Evolutionary conservation across 768 basidiomycete species (phyloP), one percentile per base, ranked within the genome.

Genomic region (Lepiota subincarnata): DNA sequence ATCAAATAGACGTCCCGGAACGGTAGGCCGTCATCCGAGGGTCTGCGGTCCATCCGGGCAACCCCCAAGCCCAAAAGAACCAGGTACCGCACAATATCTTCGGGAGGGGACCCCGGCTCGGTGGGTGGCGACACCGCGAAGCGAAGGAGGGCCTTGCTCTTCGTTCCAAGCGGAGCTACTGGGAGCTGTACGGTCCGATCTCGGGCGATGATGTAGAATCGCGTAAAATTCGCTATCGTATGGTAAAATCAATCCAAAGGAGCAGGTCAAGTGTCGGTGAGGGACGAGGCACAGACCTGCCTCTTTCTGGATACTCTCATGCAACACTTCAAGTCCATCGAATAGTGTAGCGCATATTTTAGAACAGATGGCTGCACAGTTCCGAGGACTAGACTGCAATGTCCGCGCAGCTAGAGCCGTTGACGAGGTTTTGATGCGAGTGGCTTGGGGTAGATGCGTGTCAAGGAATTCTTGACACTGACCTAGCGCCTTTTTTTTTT

Each of bases 321-420:
- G 68, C 37, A 91, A 67, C 3, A 89, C 67, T 42, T 86, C 78
- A 31, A 91, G 68, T n/a, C 77, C 83, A 1, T 76, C 68, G 56
- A 87, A 86, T 37, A 87, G 59, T 11, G 73, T 74, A 4, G 76
- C 73, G 53, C 86, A 87, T 20, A 86, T 69, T 20, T 72, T 76
- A 8, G 89, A 90, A 60, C 86, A 88, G 53, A 92, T 88, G 8
- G 89, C 89, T 2, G 87, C 89, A 58, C 78, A 79, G 55, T 75
- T 72, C 5, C 67, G 63, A 6, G 76, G 69, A 40, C 70, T 74
- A 14, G 73, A 61, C 4, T 74, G 64, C 10, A 80, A 67, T 10
- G 70, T 66, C 60, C 76, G 73, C 1, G 89, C 89, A 8, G 89
- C 89, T 3, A 75, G 76, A 0, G 87, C 87, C 6, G 89, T 92